Conservation (phyloP, 345 rosid genomes). For the Corchorus capsularis region DNA sequence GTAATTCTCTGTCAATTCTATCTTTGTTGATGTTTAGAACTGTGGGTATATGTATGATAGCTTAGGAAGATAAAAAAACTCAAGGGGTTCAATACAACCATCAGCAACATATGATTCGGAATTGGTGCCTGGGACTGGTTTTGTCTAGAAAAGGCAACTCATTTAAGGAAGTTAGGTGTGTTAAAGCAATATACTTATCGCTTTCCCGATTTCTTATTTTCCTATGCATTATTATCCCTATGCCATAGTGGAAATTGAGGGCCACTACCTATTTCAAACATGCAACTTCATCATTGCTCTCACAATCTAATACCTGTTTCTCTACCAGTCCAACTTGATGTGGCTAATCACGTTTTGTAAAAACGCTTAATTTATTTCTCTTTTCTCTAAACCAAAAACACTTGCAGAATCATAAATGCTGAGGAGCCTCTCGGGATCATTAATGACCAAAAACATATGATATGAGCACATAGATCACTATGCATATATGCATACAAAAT, state of each 20-base stretch:
- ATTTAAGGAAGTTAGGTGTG: neutral
- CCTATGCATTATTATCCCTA: neutral
- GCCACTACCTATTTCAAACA: neutral
- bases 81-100: neutral
- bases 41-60: neutral
- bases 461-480: neutral
- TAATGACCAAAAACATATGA: neutral
- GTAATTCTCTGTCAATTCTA: neutral
- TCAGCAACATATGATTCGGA: neutral
- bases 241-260: neutral
- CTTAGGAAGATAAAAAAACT: neutral
- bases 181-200: neutral
- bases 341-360: neutral
- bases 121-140: neutral
- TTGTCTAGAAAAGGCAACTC: neutral
- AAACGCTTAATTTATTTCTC: neutral
- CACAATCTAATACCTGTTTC: neutral
- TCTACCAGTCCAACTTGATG: neutral
- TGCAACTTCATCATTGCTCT: neutral
- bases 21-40: neutral
- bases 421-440: neutral
- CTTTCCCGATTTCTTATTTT: neutral
- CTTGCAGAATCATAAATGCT: neutral
- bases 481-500: neutral
- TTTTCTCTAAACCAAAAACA: neutral